These are phyloP conservation scores for Steccherinum ochraceum DNA, from an alignment of 768 basidiomycete species.

Conservation along the genomic window DNA sequence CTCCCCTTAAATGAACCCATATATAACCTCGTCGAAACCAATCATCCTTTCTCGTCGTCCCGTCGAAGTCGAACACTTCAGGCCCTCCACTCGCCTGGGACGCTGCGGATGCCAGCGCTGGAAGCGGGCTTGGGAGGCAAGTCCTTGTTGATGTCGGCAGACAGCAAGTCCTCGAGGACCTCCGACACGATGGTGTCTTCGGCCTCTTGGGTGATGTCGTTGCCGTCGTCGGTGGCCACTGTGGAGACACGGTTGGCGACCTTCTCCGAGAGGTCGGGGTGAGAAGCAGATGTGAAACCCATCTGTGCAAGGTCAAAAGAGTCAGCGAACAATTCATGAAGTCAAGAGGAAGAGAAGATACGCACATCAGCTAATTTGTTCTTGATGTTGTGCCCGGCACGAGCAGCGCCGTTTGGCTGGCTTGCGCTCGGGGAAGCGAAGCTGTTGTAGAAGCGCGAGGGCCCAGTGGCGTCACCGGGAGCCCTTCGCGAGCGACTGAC, in stretches of 20 bases:
- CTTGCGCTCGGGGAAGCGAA: slow-evolving; percentile 36
- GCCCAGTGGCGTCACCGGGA: slow-evolving; percentile 7
- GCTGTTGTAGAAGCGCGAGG: slow-evolving; percentile 36
- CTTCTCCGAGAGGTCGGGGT: slow-evolving; percentile 49
- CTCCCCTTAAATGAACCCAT: background rate
- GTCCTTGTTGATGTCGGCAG: background rate
- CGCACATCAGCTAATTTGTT: slow-evolving; percentile 60
- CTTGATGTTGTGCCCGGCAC: slow-evolving; percentile 36
- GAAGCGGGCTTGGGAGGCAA: slow-evolving; percentile 18
- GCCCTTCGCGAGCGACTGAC: background rate
- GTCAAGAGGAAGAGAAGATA: slow-evolving; percentile 11
- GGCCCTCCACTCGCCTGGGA: slow-evolving; percentile 16
- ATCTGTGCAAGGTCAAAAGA: slow-evolving; percentile 36
- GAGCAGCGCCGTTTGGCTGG: slow-evolving; percentile 11
- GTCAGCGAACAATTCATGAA: background rate
- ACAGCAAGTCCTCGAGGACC: slow-evolving; percentile 21
- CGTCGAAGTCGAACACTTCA: background rate
- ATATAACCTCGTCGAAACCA: background rate
- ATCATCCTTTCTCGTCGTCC: background rate
- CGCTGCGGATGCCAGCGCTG: slow-evolving; percentile 14
- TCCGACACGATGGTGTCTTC: slow-evolving; percentile 22
- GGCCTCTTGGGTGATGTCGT: slow-evolving; percentile 11
- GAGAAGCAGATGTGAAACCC: slow-evolving; percentile 60
- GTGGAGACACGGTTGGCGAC: slow-evolving; percentile 23
- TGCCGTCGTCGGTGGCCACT: background rate